Evolutionary conservation across 495 filamentous ascomycete genomes (phyloP).

Genomic region (Podospora tetraspora): DNA sequence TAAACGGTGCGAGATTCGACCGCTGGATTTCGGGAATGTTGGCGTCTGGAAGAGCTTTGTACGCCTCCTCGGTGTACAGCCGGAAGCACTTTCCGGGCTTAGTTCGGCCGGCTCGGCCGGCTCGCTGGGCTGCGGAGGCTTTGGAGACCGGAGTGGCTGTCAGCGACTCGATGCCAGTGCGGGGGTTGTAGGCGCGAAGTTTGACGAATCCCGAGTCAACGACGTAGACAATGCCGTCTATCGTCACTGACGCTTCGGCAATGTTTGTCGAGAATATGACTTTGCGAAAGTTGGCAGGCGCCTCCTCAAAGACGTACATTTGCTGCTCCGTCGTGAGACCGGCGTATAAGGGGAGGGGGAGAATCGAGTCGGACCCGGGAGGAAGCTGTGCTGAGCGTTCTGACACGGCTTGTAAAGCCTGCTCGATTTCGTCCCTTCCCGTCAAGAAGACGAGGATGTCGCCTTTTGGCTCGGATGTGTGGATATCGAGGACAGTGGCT

Average conservation of each 20-base stretch:
- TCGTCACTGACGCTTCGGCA: conserved; percentile 91
- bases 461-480: conserved; percentile 78
- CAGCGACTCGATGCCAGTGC: conserved; percentile 83
- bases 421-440: conserved; percentile 90
- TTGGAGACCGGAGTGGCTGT: conserved; percentile 86
- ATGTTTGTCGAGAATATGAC: conserved; percentile 96
- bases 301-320: conserved; percentile 84
- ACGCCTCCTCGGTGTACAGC: conserved; percentile 78
- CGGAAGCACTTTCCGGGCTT: conserved; percentile 93
- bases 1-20: conserved; percentile 82
- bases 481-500: conserved; percentile 89
- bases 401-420: conserved; percentile 67
- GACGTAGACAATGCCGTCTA: conserved; percentile 89
- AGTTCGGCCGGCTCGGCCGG: conserved; percentile 86
- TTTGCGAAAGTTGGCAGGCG: conserved; percentile 81
- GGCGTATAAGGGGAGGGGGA: conserved; percentile 82
- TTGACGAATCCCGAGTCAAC: conserved; percentile 93
- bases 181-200: conserved; percentile 79
- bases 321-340: conserved; percentile 86
- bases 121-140: conserved; percentile 86
- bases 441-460: conserved; percentile 92
- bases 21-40: conserved; percentile 90
- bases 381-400: conserved; percentile 75
- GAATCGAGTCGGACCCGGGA: conserved; percentile 59
- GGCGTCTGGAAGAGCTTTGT: conserved; percentile 61